phyloP scores from a whole-genome alignment of 208 protist species.

The Leishmania braziliensis region DNA sequence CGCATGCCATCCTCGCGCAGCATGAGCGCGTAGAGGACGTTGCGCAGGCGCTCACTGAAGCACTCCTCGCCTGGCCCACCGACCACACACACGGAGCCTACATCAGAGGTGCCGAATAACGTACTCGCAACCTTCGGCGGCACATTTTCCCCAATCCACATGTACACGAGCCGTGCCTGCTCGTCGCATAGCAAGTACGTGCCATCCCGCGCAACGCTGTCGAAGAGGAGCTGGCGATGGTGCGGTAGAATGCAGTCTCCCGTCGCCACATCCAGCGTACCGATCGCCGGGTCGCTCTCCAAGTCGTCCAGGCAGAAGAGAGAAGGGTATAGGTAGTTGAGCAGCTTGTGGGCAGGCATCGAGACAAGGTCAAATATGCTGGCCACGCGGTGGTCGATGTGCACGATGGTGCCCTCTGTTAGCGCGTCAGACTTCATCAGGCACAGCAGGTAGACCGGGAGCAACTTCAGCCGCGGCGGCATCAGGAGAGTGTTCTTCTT shows the following conservation, averaged over 20 bases:
- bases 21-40: constrained; percentile 72
- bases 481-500: constrained; percentile 82
- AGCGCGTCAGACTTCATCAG: constrained; percentile 87
- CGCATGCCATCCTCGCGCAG: constrained; percentile 78
- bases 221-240: constrained; percentile 65
- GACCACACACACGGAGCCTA: constrained; percentile 45
- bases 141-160: constrained; percentile 84
- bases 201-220: constrained; percentile 68
- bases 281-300: constrained; percentile 37
- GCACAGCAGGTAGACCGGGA: constrained; percentile 88
- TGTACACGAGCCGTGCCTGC: constrained; percentile 75
- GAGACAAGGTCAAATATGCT: constrained; percentile 73
- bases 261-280: constrained; percentile 50
- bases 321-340: constrained; percentile 85
- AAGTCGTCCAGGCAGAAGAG: constrained; percentile 79
- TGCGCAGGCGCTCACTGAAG: constrained; percentile 72
- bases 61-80: constrained; percentile 53
- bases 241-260: constrained; percentile 67
- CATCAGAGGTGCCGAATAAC: constrained; percentile 66
- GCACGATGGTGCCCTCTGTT: constrained; percentile 63
- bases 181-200: constrained; percentile 89
- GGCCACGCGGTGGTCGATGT: constrained; percentile 82
- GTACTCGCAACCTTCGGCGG: constrained; percentile 42
- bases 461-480: constrained; percentile 92
- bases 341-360: constrained; percentile 68